A percentile compares a stretch with the other conserved stretches of the same genome.
phyloP scores from a whole-genome alignment of 192 early-diverging fungal species.

The Neocallimastix lanati region DNA sequence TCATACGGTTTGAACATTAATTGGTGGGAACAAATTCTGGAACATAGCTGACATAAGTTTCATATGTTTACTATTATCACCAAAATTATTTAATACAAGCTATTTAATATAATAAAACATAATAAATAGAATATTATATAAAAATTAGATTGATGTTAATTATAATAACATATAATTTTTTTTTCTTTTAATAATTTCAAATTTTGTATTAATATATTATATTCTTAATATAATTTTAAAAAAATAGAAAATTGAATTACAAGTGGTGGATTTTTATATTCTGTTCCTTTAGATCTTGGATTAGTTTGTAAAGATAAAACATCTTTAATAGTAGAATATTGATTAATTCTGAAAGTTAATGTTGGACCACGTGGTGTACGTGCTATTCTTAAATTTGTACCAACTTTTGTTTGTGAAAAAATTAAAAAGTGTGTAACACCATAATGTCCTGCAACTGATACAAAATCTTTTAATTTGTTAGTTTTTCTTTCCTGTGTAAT shows the following conservation, averaged over 20 bases:
- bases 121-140: too few relatives aligned
- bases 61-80: slow-evolving; percentile 48
- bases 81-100: slow-evolving; percentile 66
- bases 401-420: slow-evolving; percentile 64
- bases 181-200: too few relatives aligned
- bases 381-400: slow-evolving; percentile 61
- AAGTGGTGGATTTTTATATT: slow-evolving; percentile 63
- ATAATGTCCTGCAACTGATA: slow-evolving; percentile 63
- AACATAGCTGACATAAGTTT: slow-evolving; percentile 87
- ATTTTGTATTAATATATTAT: too few relatives aligned
- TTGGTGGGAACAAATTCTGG: slow-evolving; percentile 92
- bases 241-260: too few relatives aligned
- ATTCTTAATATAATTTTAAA: too few relatives aligned
- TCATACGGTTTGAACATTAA: slow-evolving; percentile 68
- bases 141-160: too few relatives aligned
- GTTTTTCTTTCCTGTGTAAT: slow-evolving; percentile 67
- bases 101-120: too few relatives aligned
- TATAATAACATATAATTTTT: too few relatives aligned
- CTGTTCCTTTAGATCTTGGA: slow-evolving; percentile 56
- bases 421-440: slow-evolving; percentile 76
- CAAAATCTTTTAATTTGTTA: slow-evolving; percentile 87
- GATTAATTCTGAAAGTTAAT: slow-evolving; percentile 60
- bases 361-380: slow-evolving; percentile 85
- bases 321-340: slow-evolving; percentile 69
- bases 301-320: slow-evolving; percentile 55